Evolutionary conservation across 495 filamentous ascomycete genomes (phyloP).

Genomic region (Xylaria intraflava): DNA sequence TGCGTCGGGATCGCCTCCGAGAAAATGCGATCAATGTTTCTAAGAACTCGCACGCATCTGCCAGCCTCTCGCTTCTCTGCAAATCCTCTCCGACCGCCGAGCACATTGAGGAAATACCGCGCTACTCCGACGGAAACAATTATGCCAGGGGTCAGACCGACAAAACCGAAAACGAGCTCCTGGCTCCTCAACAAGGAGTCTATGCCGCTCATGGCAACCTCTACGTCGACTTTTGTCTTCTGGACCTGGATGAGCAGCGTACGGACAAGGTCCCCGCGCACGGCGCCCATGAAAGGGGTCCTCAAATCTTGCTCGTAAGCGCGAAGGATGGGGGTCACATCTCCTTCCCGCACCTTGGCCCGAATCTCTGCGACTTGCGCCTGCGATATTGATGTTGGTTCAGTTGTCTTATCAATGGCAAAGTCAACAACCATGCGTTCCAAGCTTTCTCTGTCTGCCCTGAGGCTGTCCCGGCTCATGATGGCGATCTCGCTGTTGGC

Average conservation of each 20-base stretch:
- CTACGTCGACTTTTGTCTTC: slow-evolving; percentile 97
- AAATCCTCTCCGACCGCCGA: slow-evolving; percentile 63
- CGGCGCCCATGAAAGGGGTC: slow-evolving; percentile 67
- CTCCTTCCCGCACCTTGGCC: slow-evolving; percentile 76
- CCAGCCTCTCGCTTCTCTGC: slow-evolving; percentile 52
- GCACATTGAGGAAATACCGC: slow-evolving; percentile 60
- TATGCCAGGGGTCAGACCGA: slow-evolving; percentile 85
- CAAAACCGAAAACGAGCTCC: slow-evolving; percentile 93
- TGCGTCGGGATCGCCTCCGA: slow-evolving; percentile 55
- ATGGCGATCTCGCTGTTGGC: slow-evolving; percentile 86
- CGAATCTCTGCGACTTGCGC: slow-evolving; percentile 62
- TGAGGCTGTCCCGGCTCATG: slow-evolving; percentile 84
- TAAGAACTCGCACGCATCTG: slow-evolving; percentile 63
- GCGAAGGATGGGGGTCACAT: slow-evolving; percentile 81
- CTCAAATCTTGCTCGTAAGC: slow-evolving; percentile 86
- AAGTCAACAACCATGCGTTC: slow-evolving; percentile 99
- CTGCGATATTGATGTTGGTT: slow-evolving; percentile 40
- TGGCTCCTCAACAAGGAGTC: slow-evolving; percentile 89
- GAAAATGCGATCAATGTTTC: slow-evolving; percentile 81
- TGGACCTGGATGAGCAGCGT: slow-evolving; percentile 93
- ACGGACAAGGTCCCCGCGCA: slow-evolving; percentile 80
- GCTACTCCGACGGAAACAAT: slow-evolving; percentile 71
- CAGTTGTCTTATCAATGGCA: slow-evolving; percentile 60
- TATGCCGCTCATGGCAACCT: slow-evolving; percentile 91
- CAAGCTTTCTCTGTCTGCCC: slow-evolving; percentile 81